Base-by-base conservation (phyloP, 805 yeast species). In the Scheffersomyces amazonensis region DNA sequence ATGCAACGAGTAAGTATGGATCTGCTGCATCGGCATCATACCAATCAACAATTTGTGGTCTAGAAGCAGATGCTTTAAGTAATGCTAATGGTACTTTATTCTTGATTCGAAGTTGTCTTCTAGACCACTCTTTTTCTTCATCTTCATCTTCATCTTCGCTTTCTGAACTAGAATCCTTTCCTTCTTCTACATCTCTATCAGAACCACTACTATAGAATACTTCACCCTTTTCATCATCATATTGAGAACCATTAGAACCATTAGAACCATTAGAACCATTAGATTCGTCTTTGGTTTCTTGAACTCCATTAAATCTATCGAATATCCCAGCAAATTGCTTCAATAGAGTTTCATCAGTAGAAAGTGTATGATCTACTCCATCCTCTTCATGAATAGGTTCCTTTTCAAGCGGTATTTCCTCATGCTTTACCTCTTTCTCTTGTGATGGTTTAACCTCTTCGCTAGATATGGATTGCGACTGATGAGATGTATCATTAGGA, bases 31-130 rank as follows among this genome's bases (percentile, higher is more conserved):
- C 93, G 2, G 81, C 83, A 58, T 93, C 98, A 49, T 67, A 78
- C 95, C 95, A 84, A 46, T 89, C 95, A 1, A 91, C 82, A 3
- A 81, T 54, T 40, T 86, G 87, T 0, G 98, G 97, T 19, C 65
- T 64, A 2, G 62, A 47, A 0, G 85, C 70, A 16, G 67, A 56
- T 0, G 84, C 69, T 54, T 90, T 91, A 36, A 91, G 64, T 7
- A 71, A 66, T 0, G 90, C 78, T 12, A 91, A 58, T 1, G 93
- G 75, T 0, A 87, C 75, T 48, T 82, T 81, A 35, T 73, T 68
- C 32, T 60, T 52, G 43, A 71, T 71, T 31, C 80, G 68, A 18
- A 69, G 62, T 53, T 83, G 81, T 37, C 77, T 69, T 40, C 72
- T 78, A 12, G 79, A 64, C 3, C 73, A 37, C 7, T 49, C 48